phyloP scores from a whole-genome alignment of 805 yeast genomes.

The Candida tibetensis region DNA sequence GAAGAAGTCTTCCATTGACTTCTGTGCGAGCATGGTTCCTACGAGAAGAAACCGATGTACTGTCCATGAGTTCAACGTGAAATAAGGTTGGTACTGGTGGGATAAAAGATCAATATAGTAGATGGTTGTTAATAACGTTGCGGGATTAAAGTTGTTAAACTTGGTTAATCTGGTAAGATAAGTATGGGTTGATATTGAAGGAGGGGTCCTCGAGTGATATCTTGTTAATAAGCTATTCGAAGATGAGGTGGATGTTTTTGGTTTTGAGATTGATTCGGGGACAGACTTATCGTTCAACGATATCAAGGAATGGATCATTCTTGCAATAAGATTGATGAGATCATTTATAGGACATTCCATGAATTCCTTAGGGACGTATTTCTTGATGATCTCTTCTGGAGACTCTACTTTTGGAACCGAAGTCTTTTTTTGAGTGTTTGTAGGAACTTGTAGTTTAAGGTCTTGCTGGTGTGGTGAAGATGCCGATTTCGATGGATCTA shows the following conservation, averaged over 20 bases:
- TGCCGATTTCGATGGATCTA: neutral
- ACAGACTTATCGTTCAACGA: slow-evolving; percentile 64
- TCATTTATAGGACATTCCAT: slow-evolving; percentile 68
- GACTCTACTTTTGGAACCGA: slow-evolving; percentile 1
- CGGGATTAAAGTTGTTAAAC: slow-evolving; percentile 81
- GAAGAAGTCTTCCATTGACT: slow-evolving; percentile 89
- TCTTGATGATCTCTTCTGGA: slow-evolving; percentile 6
- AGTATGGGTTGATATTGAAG: slow-evolving; percentile 75
- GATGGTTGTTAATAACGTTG: slow-evolving; percentile 77
- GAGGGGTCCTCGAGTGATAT: slow-evolving; percentile 92
- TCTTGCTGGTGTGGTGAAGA: neutral
- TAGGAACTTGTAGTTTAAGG: slow-evolving; percentile 1
- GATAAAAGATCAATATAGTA: slow-evolving; percentile 87
- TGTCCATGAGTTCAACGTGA: slow-evolving; percentile 85
- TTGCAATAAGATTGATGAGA: slow-evolving; percentile 64
- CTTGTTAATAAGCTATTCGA: slow-evolving; percentile 55
- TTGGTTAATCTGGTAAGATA: slow-evolving; percentile 75
- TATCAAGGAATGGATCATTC: slow-evolving; percentile 79
- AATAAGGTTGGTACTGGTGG: slow-evolving; percentile 66
- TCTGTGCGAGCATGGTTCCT: slow-evolving; percentile 86
- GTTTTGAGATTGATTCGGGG: slow-evolving; percentile 30
- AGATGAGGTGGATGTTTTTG: slow-evolving; percentile 20
- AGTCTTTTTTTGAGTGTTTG: neutral
- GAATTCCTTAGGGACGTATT: slow-evolving; percentile 49
- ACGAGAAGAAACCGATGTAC: slow-evolving; percentile 90